These are phyloP conservation scores for Paramyrothecium sp. DNA, from an alignment of 2,329 filamentous ascomycete genomes.

Conservation along the genomic window DNA sequence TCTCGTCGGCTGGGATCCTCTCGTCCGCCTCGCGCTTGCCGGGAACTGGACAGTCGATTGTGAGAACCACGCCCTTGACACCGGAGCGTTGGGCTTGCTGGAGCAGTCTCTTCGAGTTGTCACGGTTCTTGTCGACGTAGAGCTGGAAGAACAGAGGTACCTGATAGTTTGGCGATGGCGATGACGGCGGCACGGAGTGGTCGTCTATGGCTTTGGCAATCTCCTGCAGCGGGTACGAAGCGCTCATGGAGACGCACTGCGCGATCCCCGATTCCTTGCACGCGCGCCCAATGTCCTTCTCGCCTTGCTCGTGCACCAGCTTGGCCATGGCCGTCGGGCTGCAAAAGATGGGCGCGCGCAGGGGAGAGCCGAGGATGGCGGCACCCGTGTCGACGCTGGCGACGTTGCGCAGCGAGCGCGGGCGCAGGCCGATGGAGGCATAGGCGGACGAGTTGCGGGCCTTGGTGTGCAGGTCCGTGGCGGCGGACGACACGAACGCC, in stretches of 20 bases:
- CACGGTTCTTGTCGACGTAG: slow-evolving; percentile 50
- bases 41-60: slow-evolving; percentile 54
- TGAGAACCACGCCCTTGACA: slow-evolving; percentile 51
- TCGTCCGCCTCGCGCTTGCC: slow-evolving; percentile 51
- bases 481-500: slow-evolving; percentile 67
- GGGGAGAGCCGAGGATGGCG: slow-evolving; percentile 49
- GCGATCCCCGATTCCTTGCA: slow-evolving; percentile 1
- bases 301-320: slow-evolving; percentile 63
- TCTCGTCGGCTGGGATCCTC: slow-evolving; percentile 45
- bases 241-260: slow-evolving; percentile 2
- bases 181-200: neutral
- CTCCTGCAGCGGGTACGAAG: neutral
- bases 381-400: slow-evolving; percentile 46
- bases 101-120: slow-evolving; percentile 46
- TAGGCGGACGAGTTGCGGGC: slow-evolving; percentile 53
- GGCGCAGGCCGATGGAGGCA: slow-evolving; percentile 56
- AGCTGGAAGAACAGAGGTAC: slow-evolving; percentile 33
- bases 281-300: slow-evolving; percentile 25
- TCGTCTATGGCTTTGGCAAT: neutral
- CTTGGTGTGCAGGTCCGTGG: slow-evolving; percentile 60
- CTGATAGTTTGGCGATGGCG: neutral
- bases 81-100: slow-evolving; percentile 37
- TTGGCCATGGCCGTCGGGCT: slow-evolving; percentile 64
- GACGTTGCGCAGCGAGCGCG: slow-evolving; percentile 57
- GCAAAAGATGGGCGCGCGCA: slow-evolving; percentile 59